These are phyloP conservation scores for Acacia pycnantha DNA, from an alignment of 331 rosid species.

Conservation along the genomic window DNA sequence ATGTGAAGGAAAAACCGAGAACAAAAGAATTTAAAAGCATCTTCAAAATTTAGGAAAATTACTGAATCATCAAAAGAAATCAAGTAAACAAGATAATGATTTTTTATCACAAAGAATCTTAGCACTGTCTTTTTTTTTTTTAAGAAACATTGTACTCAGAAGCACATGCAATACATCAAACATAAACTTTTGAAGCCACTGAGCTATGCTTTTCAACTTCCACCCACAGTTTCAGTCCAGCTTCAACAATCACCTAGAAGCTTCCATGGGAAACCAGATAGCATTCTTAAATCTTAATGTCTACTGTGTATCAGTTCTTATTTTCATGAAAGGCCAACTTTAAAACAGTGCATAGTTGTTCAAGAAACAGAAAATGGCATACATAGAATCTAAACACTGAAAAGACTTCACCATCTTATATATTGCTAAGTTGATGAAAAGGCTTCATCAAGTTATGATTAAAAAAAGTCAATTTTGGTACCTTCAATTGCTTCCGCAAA, in stretches of 20 bases:
- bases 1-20: neutral
- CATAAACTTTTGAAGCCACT: neutral
- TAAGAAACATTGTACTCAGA: neutral
- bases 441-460: slow-evolving; percentile 10
- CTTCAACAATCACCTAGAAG: neutral
- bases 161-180: neutral
- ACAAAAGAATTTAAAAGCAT: neutral
- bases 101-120: too few species aligned
- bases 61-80: neutral
- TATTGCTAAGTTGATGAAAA: neutral
- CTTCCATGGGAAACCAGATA: neutral
- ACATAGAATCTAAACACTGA: neutral
- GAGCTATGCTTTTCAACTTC: neutral
- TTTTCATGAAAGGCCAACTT: neutral
- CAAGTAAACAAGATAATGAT: neutral
- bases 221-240: neutral
- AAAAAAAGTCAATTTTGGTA: slow-evolving; percentile 27
- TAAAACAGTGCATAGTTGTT: neutral
- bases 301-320: neutral
- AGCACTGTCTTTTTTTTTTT: neutral
- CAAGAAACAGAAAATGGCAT: slow-evolving; percentile 6
- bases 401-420: neutral
- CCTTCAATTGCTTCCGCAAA: slow-evolving; percentile 63
- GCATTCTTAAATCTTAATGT: neutral
- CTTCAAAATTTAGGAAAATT: neutral